Base-by-base conservation (phyloP, 805 yeast species). In the Candida ovalis region DNA sequence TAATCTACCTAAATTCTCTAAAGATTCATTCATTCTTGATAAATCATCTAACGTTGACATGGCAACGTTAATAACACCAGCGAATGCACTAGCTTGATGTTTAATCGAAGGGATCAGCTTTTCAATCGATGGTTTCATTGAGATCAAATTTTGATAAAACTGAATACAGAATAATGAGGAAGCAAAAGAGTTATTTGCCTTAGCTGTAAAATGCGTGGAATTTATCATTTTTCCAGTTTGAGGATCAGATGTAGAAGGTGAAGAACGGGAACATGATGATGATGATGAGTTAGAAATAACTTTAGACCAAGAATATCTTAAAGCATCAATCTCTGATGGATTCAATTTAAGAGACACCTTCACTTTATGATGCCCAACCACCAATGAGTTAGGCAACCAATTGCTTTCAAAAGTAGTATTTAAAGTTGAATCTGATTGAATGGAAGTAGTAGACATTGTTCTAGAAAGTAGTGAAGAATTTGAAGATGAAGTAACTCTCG, bases 51-150 rank as follows among this genome's bases (percentile, higher is more conserved):
- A 69, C 54, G 80, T 81, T 25, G 76, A 66, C 50, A 88, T 79
- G 2, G 91, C 86, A 39, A 81, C 74, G 25, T 86, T 77, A 56
- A 88, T 64, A 18, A 88, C 88, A 4, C 91, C 90, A 0, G 92
- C 89, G 70, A 88, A 84, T 7, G 91, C 78, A 15, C 81, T 78
- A 1, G 94, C 89, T 67, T 88, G 96, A 61, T 86, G 90, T 52
- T 77, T 77, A 53, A 87, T 80, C 5, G 87, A 80, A 0, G 96
- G 95, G 62, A 85, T 86, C 60, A 81, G 61, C 36, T 70, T 73
- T 55, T 83, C 88, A 51, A 88, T 70, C 13, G 69, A 69, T 0
- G 88, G 82, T 54, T 77, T 80, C 76, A 80, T 77, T 0, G 78
- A 64, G 35, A 87, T 68, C 44, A 88, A 66, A 59, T 86, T 88